phyloP scores from a whole-genome alignment of 306 rosid species.

The Cicer yamashitae region DNA sequence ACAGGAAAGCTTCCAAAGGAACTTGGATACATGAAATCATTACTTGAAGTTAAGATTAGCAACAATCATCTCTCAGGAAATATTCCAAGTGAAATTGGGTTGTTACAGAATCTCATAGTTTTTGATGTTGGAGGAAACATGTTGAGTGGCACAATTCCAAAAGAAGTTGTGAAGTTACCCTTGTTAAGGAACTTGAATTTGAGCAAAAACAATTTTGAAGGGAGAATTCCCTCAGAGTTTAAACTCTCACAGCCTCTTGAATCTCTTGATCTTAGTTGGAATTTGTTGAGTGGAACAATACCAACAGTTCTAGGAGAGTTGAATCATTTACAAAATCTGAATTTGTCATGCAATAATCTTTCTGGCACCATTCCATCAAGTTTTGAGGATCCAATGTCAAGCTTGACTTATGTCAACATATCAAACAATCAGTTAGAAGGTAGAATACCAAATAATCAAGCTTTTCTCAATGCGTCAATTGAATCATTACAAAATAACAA shows the following conservation, averaged over 20 bases:
- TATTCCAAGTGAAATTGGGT: conserved; percentile 36
- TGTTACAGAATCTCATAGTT: not conserved
- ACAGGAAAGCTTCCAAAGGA: conserved; percentile 49
- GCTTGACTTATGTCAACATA: conserved; percentile 49
- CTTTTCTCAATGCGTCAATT: conserved; percentile 37
- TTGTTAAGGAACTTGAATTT: conserved; percentile 22
- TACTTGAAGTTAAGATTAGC: conserved; percentile 7
- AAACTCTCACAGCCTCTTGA: conserved; percentile 21
- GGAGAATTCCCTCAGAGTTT: conserved; percentile 30
- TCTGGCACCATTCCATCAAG: conserved; percentile 48
- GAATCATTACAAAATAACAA: conserved; percentile 38
- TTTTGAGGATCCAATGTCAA: conserved; percentile 41
- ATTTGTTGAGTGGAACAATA: conserved; percentile 41
- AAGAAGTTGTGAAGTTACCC: conserved; percentile 20
- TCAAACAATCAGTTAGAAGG: conserved; percentile 47
- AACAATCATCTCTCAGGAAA: conserved; percentile 40
- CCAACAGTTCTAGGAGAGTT: conserved; percentile 48
- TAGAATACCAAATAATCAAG: conserved; percentile 28
- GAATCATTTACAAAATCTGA: conserved; percentile 35
- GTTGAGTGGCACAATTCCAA: conserved; percentile 40
- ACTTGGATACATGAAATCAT: conserved; percentile 9
- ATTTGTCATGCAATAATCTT: conserved; percentile 53
- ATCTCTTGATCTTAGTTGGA: conserved; percentile 55
- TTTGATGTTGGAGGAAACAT: conserved; percentile 35
- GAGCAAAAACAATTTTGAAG: conserved; percentile 37